Evolutionary conservation across 139 green algal genomes (phyloP).

Genomic region (Diplosphaera chodatii): DNA sequence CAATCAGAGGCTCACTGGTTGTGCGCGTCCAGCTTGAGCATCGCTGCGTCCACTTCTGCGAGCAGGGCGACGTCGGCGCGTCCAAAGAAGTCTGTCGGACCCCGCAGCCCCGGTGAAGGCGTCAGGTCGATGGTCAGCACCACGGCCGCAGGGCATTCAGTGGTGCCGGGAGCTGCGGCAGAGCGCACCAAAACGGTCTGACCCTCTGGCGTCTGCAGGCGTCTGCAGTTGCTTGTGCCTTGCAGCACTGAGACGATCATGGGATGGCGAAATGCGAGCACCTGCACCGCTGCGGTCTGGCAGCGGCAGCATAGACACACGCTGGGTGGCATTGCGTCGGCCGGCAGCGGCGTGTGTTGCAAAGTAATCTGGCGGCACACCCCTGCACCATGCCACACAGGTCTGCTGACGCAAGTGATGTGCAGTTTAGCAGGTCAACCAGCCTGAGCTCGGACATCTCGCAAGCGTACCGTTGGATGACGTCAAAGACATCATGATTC

Average conservation of each 20-base stretch:
- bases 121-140: conserved; percentile 37
- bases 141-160: background rate
- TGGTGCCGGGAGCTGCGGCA: background rate
- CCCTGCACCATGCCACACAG: too few species aligned
- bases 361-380: conserved; percentile 37
- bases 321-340: conserved; percentile 4
- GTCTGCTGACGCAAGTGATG: too few species aligned
- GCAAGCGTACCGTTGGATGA: conserved; percentile 16
- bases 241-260: too few species aligned
- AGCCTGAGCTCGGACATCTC: too few species aligned
- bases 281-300: background rate
- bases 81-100: conserved; percentile 62
- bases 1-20: background rate
- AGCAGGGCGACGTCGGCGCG: conserved; percentile 6
- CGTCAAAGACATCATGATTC: conserved; percentile 71
- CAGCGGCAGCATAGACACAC: conserved; percentile 19
- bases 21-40: background rate
- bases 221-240: too few species aligned
- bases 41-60: conserved; percentile 2
- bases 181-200: too few species aligned
- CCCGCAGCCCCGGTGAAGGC: conserved; percentile 40
- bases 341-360: conserved; percentile 21
- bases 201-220: too few species aligned
- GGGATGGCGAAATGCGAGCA: too few species aligned
- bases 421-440: too few species aligned